A percentile compares a stretch with the other conserved stretches of the same genome.
phyloP scores from a whole-genome alignment of 306 rosid species.

The peach (Prunus persica) region Prunus_persica_NCBIv2 NC_034010.1:27784501-27785000 shows the following conservation, averaged over 20 bases:
- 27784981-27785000: no score
- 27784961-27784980: background rate
- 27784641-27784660: constrained; percentile 36
- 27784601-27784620: constrained; percentile 80
- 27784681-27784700: no score
- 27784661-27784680: background rate
- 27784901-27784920: constrained; percentile 84
- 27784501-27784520: constrained; percentile 64
- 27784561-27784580: constrained; percentile 71
- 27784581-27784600: constrained; percentile 72
- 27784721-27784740: background rate
- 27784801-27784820: constrained; percentile 61
- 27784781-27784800: constrained; percentile 67
- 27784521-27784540: constrained; percentile 51
- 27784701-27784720: background rate
- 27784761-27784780: constrained; percentile 50
- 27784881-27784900: constrained; percentile 56
- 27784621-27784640: constrained; percentile 78
- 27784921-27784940: constrained; percentile 79
- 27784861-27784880: constrained; percentile 68
- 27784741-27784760: constrained; percentile 60
- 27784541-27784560: constrained; percentile 50
- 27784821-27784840: constrained; percentile 93
- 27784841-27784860: constrained; percentile 93
- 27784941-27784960: background rate